A percentile compares a stretch with the other conserved stretches of the same genome.
Conservation (phyloP, 176 grass and related monocot genomes). For the Juncus inflexus region DNA sequence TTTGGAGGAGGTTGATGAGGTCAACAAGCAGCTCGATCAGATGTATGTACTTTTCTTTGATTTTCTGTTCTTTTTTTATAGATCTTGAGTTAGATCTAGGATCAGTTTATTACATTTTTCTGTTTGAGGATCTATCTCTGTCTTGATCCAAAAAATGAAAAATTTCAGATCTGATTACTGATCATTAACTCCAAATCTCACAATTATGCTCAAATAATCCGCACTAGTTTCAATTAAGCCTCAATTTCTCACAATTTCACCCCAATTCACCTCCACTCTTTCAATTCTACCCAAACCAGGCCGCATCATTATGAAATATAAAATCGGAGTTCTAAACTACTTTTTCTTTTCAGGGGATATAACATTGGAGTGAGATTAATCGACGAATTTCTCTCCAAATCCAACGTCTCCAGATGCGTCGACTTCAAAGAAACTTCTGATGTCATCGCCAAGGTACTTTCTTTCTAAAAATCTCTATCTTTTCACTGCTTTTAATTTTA, state of each 20-base stretch:
- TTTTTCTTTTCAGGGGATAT: slow-evolving; percentile 66
- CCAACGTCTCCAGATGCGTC: slow-evolving; percentile 86
- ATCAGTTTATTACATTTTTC: neutral
- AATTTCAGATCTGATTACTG: slow-evolving; percentile 1
- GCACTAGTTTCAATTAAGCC: slow-evolving; percentile 2
- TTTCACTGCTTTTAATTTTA: no score
- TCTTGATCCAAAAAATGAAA: neutral
- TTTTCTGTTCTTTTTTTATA: neutral
- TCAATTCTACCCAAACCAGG: neutral
- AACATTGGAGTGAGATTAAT: slow-evolving; percentile 92
- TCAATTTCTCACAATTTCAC: neutral
- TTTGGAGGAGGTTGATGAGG: slow-evolving; percentile 99
- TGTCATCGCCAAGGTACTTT: slow-evolving; percentile 84
- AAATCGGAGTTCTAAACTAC: neutral
- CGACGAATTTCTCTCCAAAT: slow-evolving; percentile 95
- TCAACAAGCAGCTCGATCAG: slow-evolving; percentile 99
- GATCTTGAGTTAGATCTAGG: slow-evolving; percentile 20
- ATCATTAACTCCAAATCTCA: neutral
- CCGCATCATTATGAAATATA: neutral
- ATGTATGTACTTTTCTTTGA: slow-evolving; percentile 37
- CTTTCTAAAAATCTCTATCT: neutral
- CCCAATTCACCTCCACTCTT: neutral
- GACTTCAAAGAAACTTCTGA: slow-evolving; percentile 98
- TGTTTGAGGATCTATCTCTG: slow-evolving; percentile 3
- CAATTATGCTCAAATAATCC: neutral